These are phyloP conservation scores for Geotrichum australiense DNA, from an alignment of 1,139 yeast genomes.

Conservation along the genomic window DNA sequence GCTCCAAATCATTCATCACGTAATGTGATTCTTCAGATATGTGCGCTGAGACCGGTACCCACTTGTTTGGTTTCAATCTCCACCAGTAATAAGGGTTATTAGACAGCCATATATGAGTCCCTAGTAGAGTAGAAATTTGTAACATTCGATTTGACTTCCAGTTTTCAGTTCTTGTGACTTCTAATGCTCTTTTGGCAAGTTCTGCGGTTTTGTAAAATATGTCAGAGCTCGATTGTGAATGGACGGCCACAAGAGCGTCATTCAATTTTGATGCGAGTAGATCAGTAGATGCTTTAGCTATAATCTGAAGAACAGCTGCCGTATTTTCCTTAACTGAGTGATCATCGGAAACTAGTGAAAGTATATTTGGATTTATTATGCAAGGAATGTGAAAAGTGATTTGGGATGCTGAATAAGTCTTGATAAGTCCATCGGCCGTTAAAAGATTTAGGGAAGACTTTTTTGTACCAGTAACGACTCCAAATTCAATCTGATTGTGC, in stretches of 20 bases:
- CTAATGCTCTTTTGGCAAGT: constrained; percentile 10
- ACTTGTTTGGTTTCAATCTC: constrained; percentile 7
- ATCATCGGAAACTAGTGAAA: not conserved
- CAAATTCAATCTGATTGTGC: constrained; percentile 1
- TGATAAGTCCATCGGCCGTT: constrained; percentile 4
- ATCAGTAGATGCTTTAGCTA: constrained; percentile 11
- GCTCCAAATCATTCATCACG: constrained; percentile 9
- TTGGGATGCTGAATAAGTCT: not conserved
- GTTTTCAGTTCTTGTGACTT: constrained; percentile 7
- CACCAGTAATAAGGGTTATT: constrained; percentile 16
- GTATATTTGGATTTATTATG: constrained; percentile 1
- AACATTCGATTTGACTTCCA: constrained; percentile 1
- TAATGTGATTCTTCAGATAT: constrained; percentile 15
- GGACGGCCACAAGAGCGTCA: constrained; percentile 11
- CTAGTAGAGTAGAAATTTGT: constrained; percentile 11
- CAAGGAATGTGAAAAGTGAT: constrained; percentile 8
- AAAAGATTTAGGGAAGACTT: not conserved
- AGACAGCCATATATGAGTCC: constrained; percentile 14
- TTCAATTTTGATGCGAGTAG: constrained; percentile 4
- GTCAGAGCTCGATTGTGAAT: constrained; percentile 12
- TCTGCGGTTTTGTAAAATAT: constrained; percentile 7
- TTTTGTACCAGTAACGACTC: constrained; percentile 1
- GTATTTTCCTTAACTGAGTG: constrained; percentile 2
- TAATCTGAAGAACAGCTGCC: constrained; percentile 5
- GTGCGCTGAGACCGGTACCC: constrained; percentile 11